These are phyloP conservation scores for Mycena amicta DNA, from an alignment of 768 basidiomycete genomes.

Conservation along the genomic window DNA sequence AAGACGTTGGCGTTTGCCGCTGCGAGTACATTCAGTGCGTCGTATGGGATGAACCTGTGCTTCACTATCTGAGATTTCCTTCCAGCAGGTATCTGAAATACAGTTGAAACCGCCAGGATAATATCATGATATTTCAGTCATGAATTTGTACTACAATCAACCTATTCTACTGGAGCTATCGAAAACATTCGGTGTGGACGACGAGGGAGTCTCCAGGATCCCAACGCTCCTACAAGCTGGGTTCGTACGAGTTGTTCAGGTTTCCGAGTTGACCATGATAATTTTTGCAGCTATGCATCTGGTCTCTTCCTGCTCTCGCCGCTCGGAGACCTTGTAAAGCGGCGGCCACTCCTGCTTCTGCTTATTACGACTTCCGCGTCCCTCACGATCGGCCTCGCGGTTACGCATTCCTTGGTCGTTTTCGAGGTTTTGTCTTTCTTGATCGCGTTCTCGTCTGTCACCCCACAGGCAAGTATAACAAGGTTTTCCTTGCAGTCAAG, in stretches of 20 bases:
- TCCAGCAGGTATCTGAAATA: not conserved
- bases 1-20: constrained; percentile 41
- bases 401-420: constrained; percentile 44
- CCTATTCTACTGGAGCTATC: constrained; percentile 48
- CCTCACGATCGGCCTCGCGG: constrained; percentile 54
- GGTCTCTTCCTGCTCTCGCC: constrained; percentile 61
- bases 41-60: no score
- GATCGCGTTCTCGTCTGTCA: constrained; percentile 51
- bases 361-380: constrained; percentile 42
- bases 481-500: constrained; percentile 19
- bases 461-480: constrained; percentile 42
- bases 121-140: constrained; percentile 25
- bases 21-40: constrained; percentile 44
- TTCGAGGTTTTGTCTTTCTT: constrained; percentile 57
- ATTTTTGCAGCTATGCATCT: constrained; percentile 42
- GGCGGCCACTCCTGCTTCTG: constrained; percentile 53
- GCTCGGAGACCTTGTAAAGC: constrained; percentile 60
- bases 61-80: no score
- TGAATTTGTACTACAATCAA: constrained; percentile 61
- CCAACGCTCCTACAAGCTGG: constrained; percentile 52
- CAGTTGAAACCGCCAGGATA: not conserved
- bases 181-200: constrained; percentile 26
- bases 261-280: not conserved
- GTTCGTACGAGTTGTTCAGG: constrained; percentile 34
- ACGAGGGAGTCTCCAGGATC: constrained; percentile 29